These are phyloP conservation scores for Yamadazyma epiphylla DNA, from an alignment of 1,139 yeast genomes.

Conservation along the genomic window DNA sequence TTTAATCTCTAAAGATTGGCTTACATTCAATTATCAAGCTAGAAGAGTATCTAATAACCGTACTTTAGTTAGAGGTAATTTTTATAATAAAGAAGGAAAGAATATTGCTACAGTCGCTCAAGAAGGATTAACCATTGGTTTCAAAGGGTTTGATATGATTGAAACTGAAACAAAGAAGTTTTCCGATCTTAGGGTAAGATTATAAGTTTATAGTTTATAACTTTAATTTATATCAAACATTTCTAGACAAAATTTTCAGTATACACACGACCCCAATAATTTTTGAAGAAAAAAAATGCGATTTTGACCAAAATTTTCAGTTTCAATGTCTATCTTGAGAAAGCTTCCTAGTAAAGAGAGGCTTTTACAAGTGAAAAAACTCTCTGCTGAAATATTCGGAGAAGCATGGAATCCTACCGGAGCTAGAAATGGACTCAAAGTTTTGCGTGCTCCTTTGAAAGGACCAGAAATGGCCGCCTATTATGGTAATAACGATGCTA, in stretches of 20 bases:
- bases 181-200: slow-evolving; percentile 10
- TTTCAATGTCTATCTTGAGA: slow-evolving; percentile 3
- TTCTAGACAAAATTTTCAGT: no score
- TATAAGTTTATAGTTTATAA: slow-evolving; percentile 2
- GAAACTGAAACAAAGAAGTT: slow-evolving; percentile 11
- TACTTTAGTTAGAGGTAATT: slow-evolving; percentile 35
- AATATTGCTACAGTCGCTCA: slow-evolving; percentile 41
- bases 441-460: slow-evolving; percentile 65
- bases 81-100: slow-evolving; percentile 30
- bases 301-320: slow-evolving; percentile 3
- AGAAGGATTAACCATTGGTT: slow-evolving; percentile 37
- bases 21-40: slow-evolving; percentile 36
- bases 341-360: slow-evolving; percentile 23
- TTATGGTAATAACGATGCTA: slow-evolving; percentile 67
- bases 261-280: slow-evolving; percentile 3
- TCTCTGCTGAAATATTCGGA: slow-evolving; percentile 31
- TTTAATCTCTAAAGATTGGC: slow-evolving; percentile 39
- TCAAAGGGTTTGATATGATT: slow-evolving; percentile 15
- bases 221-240: no score
- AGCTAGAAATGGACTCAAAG: slow-evolving; percentile 73
- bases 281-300: no score
- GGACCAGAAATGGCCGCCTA: slow-evolving; percentile 73
- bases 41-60: slow-evolving; percentile 33
- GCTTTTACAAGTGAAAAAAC: slow-evolving; percentile 25
- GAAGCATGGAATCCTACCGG: slow-evolving; percentile 57